Evolutionary conservation across 1,139 yeast species (phyloP).

Genomic region (Tardiomyces blankii): DNA sequence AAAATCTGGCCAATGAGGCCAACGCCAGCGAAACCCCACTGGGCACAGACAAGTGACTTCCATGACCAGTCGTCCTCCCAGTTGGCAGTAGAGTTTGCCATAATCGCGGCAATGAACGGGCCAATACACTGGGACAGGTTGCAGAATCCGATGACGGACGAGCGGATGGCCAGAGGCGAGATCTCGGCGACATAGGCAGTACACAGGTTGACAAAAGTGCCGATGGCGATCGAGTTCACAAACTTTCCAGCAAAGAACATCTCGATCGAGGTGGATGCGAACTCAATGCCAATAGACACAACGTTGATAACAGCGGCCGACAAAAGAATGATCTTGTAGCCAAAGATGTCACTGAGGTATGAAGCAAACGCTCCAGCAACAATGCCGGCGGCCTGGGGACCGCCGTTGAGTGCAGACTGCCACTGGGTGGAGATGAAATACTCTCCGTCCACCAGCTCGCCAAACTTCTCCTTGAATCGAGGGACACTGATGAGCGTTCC

Average conservation of each 20-base stretch:
- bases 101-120: conserved; percentile 20
- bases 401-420: conserved; percentile 27
- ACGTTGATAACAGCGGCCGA: conserved; percentile 8
- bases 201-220: conserved; percentile 15
- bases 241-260: conserved; percentile 23
- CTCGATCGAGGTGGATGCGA: conserved; percentile 17
- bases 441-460: conserved; percentile 13
- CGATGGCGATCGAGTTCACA: conserved; percentile 20
- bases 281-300: conserved; percentile 21
- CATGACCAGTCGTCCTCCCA: conserved; percentile 3
- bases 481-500: conserved; percentile 18
- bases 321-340: conserved; percentile 13
- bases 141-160: conserved; percentile 18
- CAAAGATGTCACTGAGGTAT: conserved; percentile 12
- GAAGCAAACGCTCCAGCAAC: conserved; percentile 13
- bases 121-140: conserved; percentile 24
- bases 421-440: conserved; percentile 20
- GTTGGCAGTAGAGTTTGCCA: conserved; percentile 13
- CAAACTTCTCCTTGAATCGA: conserved; percentile 23
- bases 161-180: conserved; percentile 23
- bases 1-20: conserved; percentile 5
- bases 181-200: conserved; percentile 23
- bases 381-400: conserved; percentile 18
- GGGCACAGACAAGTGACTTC: conserved; percentile 5
- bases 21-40: conserved; percentile 7